Evolutionary conservation across 2,329 filamentous ascomycete genomes (phyloP).

Genomic region (Leptoxyphium fumago): DNA sequence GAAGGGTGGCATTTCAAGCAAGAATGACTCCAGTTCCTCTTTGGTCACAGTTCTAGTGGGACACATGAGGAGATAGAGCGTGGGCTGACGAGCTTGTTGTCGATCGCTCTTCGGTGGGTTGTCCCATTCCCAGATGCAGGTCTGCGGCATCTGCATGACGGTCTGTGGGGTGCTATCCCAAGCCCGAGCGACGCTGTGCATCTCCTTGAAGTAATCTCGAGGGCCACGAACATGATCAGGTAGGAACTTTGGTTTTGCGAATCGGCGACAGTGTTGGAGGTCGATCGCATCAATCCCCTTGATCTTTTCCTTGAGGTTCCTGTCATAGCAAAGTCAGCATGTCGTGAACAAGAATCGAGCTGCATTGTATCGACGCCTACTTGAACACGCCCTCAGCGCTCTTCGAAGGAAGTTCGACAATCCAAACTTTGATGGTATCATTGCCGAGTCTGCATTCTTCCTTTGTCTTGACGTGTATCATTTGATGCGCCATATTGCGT

Average conservation of each 20-base stretch:
- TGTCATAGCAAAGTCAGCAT: slow-evolving; percentile 10
- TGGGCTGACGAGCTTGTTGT: slow-evolving; percentile 11
- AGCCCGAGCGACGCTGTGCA: slow-evolving; percentile 18
- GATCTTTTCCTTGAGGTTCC: slow-evolving; percentile 30
- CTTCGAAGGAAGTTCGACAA: slow-evolving; percentile 58
- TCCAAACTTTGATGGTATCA: slow-evolving; percentile 46
- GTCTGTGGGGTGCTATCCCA: slow-evolving; percentile 16
- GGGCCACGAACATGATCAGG: slow-evolving; percentile 19
- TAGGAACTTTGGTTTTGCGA: slow-evolving; percentile 44
- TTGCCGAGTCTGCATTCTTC: slow-evolving; percentile 34
- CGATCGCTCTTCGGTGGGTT: not conserved
- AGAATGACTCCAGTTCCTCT: slow-evolving; percentile 35
- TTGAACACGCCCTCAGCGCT: slow-evolving; percentile 57
- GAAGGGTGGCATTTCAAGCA: slow-evolving; percentile 26
- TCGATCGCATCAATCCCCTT: slow-evolving; percentile 29
- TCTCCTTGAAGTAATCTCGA: slow-evolving; percentile 18
- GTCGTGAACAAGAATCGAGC: not conserved
- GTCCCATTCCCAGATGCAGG: slow-evolving; percentile 31
- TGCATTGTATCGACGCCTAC: slow-evolving; percentile 33
- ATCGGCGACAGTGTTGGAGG: slow-evolving; percentile 52
- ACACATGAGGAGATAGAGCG: slow-evolving; percentile 38
- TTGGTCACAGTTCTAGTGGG: slow-evolving; percentile 36
- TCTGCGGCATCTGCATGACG: slow-evolving; percentile 16
- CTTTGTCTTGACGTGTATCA: slow-evolving; percentile 32
- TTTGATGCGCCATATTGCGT: slow-evolving; percentile 11